Percentiles rank a stretch among this genome's conserved stretches.
Conservation (phyloP, 1,284 basidiomycete genomes). For the Melampsora americana region DNA sequence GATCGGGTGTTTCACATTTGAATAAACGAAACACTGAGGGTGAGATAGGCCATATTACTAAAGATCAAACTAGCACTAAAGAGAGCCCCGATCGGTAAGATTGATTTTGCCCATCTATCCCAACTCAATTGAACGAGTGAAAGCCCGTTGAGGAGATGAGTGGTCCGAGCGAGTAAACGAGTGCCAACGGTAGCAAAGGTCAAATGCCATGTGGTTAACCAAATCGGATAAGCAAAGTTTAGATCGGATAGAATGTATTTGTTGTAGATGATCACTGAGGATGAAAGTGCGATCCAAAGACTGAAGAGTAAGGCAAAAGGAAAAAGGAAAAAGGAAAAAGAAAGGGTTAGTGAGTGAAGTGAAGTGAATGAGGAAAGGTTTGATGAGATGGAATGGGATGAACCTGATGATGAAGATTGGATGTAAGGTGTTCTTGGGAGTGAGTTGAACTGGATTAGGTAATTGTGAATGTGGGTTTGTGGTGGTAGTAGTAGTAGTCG, state of each 20-base stretch:
- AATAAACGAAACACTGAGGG: constrained; percentile 48
- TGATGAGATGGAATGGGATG: too few relatives aligned
- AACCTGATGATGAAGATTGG: constrained; percentile 41
- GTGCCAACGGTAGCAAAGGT: constrained; percentile 40
- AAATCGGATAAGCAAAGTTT: constrained; percentile 22
- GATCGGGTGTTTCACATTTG: too few relatives aligned
- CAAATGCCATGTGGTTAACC: constrained; percentile 34
- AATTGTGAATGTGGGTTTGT: background rate
- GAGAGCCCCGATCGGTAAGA: constrained; percentile 46
- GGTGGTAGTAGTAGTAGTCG: background rate
- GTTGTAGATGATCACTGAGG: constrained; percentile 49
- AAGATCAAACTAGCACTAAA: constrained; percentile 48
- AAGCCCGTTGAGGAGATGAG: constrained; percentile 44
- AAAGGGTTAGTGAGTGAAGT: background rate
- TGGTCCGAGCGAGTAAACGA: constrained; percentile 26
- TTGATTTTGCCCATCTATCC: constrained; percentile 48
- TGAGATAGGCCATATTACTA: constrained; percentile 50
- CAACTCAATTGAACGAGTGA: constrained; percentile 51
- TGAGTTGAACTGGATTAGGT: background rate
- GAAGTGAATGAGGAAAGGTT: background rate
- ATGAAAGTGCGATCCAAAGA: constrained; percentile 49
- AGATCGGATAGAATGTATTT: constrained; percentile 46
- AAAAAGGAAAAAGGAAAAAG: background rate
- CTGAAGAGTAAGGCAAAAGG: background rate
- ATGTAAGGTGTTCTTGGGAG: constrained; percentile 21